Evolutionary conservation across 2,329 filamentous ascomycete species (phyloP).

Genomic region (Trichothecium sympodiale): DNA sequence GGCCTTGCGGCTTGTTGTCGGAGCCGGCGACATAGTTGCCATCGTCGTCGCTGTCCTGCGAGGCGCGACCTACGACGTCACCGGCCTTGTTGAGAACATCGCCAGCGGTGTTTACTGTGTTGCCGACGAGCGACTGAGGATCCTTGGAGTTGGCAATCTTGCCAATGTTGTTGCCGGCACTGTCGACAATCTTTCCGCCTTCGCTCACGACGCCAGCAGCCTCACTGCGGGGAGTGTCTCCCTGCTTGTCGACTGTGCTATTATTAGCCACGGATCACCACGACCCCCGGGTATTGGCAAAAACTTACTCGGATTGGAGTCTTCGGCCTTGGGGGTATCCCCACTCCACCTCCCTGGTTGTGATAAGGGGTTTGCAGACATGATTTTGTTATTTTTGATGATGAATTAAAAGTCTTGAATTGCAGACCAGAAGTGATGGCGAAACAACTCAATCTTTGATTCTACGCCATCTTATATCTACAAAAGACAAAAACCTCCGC

Average conservation of each 20-base stretch:
- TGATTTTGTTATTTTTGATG: conserved; percentile 4
- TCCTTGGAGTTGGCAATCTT: conserved; percentile 28
- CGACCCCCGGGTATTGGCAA: background rate
- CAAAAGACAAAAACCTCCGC: too few relatives aligned
- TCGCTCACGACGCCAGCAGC: conserved; percentile 31
- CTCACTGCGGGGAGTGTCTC: conserved; percentile 20
- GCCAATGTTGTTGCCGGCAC: conserved; percentile 30
- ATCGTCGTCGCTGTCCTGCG: conserved; percentile 23
- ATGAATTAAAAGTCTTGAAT: too few relatives aligned
- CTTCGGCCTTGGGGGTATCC: conserved; percentile 15
- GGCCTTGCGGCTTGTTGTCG: conserved; percentile 8
- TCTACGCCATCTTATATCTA: too few relatives aligned
- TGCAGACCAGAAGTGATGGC: too few relatives aligned
- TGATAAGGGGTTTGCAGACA: conserved; percentile 15
- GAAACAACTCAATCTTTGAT: too few relatives aligned
- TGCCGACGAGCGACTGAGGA: conserved; percentile 28
- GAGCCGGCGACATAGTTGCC: conserved; percentile 27
- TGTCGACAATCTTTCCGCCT: conserved; percentile 32
- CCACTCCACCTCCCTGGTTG: conserved; percentile 18
- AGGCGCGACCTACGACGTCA: conserved; percentile 30
- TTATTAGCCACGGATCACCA: background rate
- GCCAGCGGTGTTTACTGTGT: conserved; percentile 23
- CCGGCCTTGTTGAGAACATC: conserved; percentile 23
- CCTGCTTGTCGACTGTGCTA: conserved; percentile 8
- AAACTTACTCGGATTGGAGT: conserved; percentile 19